Conservation (phyloP, 768 basidiomycete species). For the Amylocystis lapponica region DNA sequence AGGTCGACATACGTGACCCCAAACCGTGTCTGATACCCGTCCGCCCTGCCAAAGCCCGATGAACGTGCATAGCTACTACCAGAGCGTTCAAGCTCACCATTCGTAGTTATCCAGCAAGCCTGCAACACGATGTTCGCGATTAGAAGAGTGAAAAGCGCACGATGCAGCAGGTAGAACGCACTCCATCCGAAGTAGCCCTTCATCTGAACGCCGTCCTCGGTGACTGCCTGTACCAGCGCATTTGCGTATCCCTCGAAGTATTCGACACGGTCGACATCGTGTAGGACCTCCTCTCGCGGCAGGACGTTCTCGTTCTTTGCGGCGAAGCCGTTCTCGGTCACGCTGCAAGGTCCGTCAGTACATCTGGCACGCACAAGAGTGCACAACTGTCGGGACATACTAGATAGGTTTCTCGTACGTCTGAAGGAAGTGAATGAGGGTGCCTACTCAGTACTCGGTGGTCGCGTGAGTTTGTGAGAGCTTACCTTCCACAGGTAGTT, state of each 20-base stretch:
- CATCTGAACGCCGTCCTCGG: conserved; percentile 31
- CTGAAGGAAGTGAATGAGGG: conserved; percentile 9
- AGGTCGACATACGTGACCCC: conserved; percentile 40
- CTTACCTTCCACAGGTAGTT: conserved; percentile 36
- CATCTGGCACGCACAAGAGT: background rate
- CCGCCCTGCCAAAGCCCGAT: conserved; percentile 18
- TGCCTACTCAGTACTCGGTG: background rate
- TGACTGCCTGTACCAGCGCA: conserved; percentile 33
- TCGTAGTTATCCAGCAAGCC: conserved; percentile 41
- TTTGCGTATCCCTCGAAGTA: conserved; percentile 34
- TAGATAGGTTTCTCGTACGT: conserved; percentile 34
- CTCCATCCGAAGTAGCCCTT: conserved; percentile 38
- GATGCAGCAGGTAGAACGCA: conserved; percentile 12
- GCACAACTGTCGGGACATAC: conserved; percentile 12
- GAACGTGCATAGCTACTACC: background rate
- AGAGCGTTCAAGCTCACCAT: conserved; percentile 22
- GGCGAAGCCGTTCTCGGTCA: conserved; percentile 43
- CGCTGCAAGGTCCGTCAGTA: too few species aligned
- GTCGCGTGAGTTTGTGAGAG: background rate
- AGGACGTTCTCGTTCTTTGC: conserved; percentile 33
- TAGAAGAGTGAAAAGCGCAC: too few species aligned
- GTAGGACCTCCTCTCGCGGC: conserved; percentile 28
- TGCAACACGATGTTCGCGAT: conserved; percentile 8
- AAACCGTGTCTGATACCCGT: conserved; percentile 39
- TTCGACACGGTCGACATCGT: conserved; percentile 35